phyloP scores from a whole-genome alignment of 2,329 filamentous ascomycete species.

The Penicillium decumbens region DNA sequence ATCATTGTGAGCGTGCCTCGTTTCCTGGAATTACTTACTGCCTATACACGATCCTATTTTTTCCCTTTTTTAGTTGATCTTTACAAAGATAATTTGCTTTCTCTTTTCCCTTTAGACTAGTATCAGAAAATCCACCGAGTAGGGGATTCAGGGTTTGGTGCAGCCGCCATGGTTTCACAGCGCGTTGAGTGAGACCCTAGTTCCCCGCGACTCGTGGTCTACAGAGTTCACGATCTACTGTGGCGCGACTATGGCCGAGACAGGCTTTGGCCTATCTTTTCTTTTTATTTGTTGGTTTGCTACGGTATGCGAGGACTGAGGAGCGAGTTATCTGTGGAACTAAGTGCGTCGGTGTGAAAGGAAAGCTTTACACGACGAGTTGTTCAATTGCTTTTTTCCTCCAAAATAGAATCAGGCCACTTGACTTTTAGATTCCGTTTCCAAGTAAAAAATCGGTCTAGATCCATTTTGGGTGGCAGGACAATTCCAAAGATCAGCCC shows the following conservation, averaged over 20 bases:
- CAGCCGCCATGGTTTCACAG: constrained; percentile 10
- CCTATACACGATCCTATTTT: no score
- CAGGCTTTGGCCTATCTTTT: neutral
- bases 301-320: neutral
- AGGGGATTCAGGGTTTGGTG: constrained; percentile 1
- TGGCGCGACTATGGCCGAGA: constrained; percentile 7
- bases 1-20: neutral
- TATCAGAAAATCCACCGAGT: neutral
- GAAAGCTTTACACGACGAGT: no score
- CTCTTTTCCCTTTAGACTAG: neutral
- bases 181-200: constrained; percentile 16
- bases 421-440: neutral
- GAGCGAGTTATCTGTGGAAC: neutral
- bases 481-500: neutral
- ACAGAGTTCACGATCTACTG: constrained; percentile 11
- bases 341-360: no score
- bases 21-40: neutral
- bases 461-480: neutral
- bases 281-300: neutral
- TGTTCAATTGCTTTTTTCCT: no score
- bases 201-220: constrained; percentile 20
- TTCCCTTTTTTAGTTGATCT: neutral
- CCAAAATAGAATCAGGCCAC: neutral
- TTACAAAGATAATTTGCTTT: neutral
- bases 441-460: neutral